Base-by-base conservation (phyloP, 495 filamentous ascomycete species). In the Penicillium goetzii region DNA sequence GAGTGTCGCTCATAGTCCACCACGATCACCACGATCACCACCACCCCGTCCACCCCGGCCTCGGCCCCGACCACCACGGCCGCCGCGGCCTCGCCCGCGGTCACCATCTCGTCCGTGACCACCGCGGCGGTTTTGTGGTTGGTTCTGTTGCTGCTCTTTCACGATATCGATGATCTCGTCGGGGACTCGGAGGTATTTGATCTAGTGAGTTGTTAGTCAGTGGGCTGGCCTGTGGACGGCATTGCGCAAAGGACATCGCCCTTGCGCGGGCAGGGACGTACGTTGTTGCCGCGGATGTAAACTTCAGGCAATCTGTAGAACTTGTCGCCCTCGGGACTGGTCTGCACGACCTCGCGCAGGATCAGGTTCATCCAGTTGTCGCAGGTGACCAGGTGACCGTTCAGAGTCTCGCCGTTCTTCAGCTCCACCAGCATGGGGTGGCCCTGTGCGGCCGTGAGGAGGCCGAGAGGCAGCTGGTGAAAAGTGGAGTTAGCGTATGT, bases 301-400 rank as follows among this genome's bases (percentile, higher is more conserved):
- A 94, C 92, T 74, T 99, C 95, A 26, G 92, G 89, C 68, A 98
- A 78, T 67, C 90, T 84, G 72, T 90, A 91, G 77, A 99, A 99
- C 65, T 89, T 92, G 74, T 98, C 93, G 36, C 93, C 95, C 62
- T 98, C 96, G 28, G 93, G 86, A 69, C 90, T 96, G 8, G 95
- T 99, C 79, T 97, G 93, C n/a, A 98, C 91, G 10, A 99, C 96
- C 71, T 97, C 95, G 72, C 93, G 93, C 73, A 99, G 79, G 21
- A 94, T 97, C 54, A 99, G 77, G 76, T 99, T 99, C 95, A 99
- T 99, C 92, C 93, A 99, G 40, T 92, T 98, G 76, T 99, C 95
- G 84, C 92, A 98, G 73, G 87, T 93, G 74, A 97, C 89, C 58
- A 99, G 83, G 73, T 96, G 92, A 66, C 95, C 95, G 78, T 98